phyloP scores from a whole-genome alignment of 2,329 filamentous ascomycete species.

The Sporothrix schenckii region DNA sequence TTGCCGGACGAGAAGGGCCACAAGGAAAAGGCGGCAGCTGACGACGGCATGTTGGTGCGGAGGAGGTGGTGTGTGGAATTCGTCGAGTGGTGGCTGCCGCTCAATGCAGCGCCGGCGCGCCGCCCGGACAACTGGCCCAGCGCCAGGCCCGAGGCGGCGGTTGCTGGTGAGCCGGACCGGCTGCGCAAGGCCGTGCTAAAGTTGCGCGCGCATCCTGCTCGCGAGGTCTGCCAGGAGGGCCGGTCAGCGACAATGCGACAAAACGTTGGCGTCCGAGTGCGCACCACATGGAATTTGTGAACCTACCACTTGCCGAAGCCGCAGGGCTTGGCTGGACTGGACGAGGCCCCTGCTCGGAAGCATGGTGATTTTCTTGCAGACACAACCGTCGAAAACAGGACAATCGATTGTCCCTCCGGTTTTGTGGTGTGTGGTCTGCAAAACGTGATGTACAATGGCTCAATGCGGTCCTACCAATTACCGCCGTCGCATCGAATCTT shows the following conservation, averaged over 20 bases:
- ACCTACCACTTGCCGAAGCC: constrained; percentile 46
- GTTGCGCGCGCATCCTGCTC: constrained; percentile 24
- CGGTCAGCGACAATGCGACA: not conserved
- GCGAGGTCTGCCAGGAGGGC: not conserved
- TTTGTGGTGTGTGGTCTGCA: not conserved
- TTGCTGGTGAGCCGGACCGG: constrained; percentile 31
- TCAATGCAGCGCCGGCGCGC: constrained; percentile 24
- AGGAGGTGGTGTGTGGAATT: not conserved
- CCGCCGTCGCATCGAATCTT: not conserved
- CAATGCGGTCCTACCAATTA: not conserved
- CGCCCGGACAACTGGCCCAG: constrained; percentile 31
- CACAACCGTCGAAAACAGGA: not conserved
- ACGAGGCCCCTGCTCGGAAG: constrained; percentile 58
- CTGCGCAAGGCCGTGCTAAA: constrained; percentile 42
- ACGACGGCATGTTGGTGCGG: constrained; percentile 11
- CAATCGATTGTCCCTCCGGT: not conserved
- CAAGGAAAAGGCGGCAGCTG: constrained; percentile 36
- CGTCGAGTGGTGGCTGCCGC: not conserved
- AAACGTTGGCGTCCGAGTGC: too few species aligned
- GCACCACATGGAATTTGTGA: constrained; percentile 10
- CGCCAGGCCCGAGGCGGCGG: not conserved
- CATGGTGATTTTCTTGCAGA: constrained; percentile 45
- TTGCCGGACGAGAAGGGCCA: constrained; percentile 31
- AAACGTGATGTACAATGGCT: not conserved
- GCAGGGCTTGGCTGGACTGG: constrained; percentile 51